Evolutionary conservation across 2,329 filamentous ascomycete species (phyloP).

Genomic region (Massarina eburnea): DNA sequence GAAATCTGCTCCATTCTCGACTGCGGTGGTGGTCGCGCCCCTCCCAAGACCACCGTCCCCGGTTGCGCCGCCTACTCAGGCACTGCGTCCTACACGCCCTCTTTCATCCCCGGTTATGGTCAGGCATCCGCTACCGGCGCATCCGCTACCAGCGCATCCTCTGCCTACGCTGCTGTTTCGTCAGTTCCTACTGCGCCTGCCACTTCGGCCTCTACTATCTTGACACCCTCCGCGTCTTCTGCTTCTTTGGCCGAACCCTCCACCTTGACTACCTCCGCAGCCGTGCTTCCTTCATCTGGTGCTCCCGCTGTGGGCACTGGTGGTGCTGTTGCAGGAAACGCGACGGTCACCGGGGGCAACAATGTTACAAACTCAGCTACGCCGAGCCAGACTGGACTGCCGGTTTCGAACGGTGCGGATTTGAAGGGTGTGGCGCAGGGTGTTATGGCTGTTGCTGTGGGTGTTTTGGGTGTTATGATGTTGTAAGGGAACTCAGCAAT

Average conservation of each 20-base stretch:
- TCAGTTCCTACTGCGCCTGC: no score
- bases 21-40: constrained; percentile 68
- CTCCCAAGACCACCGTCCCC: constrained; percentile 64
- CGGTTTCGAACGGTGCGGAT: neutral
- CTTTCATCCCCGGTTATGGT: neutral
- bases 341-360: no score
- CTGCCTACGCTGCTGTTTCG: neutral
- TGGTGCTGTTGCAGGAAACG: no score
- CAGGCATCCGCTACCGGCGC: neutral
- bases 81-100: constrained; percentile 56
- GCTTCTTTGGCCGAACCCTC: neutral
- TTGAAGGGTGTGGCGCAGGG: neutral
- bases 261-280: neutral
- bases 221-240: no score
- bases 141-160: neutral
- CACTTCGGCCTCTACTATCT: no score
- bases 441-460: neutral
- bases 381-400: no score
- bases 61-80: constrained; percentile 61
- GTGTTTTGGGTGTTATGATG: constrained; percentile 1
- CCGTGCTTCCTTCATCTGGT: neutral
- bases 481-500: neutral
- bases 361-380: no score
- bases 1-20: constrained; percentile 66
- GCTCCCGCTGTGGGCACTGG: neutral